Conservation (phyloP, 495 filamentous ascomycete species). For the Talaromyces ruber region DNA sequence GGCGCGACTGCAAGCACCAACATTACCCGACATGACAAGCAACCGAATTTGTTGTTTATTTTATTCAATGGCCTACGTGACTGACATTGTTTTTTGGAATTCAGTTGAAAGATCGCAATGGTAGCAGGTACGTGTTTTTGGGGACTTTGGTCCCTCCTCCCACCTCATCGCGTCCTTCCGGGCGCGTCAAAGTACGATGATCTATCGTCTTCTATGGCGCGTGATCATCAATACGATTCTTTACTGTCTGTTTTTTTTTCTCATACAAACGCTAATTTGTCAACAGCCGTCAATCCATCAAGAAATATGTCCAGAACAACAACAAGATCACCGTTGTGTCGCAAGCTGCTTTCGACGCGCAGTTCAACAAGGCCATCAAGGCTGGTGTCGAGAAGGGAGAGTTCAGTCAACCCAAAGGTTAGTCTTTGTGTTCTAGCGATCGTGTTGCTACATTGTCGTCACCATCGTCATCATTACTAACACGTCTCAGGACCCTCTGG, state of each 20-base stretch:
- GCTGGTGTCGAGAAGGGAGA: slow-evolving; percentile 80
- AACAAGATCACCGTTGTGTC: slow-evolving; percentile 68
- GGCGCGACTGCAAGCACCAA: slow-evolving; percentile 8
- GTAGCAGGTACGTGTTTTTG: slow-evolving; percentile 46
- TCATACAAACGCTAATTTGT: not conserved
- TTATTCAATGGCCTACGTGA: slow-evolving; percentile 10
- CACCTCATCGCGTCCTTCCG: slow-evolving; percentile 3
- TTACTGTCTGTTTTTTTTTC: not conserved
- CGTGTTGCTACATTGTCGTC: not conserved
- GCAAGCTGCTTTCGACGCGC: slow-evolving; percentile 71
- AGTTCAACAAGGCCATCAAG: slow-evolving; percentile 91
- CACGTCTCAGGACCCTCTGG: slow-evolving; percentile 69
- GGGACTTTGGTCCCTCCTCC: slow-evolving; percentile 7
- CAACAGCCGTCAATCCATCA: slow-evolving; percentile 82
- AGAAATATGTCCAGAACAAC: slow-evolving; percentile 97
- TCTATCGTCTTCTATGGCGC: not conserved
- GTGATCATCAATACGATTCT: slow-evolving; percentile 9
- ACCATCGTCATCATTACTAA: slow-evolving; percentile 25
- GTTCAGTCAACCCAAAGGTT: slow-evolving; percentile 95
- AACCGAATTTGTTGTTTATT: not conserved
- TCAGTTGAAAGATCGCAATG: slow-evolving; percentile 59
- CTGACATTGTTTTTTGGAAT: slow-evolving; percentile 23
- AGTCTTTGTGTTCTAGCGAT: slow-evolving; percentile 19
- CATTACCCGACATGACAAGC: slow-evolving; percentile 3
- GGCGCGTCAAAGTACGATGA: not conserved